Evolutionary conservation across 1,284 basidiomycete genomes (phyloP).

Genomic region (Cystobasidium sp.): DNA sequence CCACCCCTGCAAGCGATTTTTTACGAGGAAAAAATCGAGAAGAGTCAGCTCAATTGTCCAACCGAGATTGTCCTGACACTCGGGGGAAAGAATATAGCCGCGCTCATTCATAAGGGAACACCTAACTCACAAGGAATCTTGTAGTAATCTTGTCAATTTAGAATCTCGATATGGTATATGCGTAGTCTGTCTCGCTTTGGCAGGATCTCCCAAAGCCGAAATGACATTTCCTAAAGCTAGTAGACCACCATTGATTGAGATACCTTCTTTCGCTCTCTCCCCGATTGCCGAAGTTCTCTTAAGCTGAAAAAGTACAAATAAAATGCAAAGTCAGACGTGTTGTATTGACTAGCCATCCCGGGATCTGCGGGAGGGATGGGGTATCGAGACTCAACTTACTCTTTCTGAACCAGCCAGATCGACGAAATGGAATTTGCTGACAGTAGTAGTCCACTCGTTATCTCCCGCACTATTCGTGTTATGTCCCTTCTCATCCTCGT

Average conservation of each 20-base stretch:
- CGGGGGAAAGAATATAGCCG: neutral
- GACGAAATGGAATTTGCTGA: slow-evolving; percentile 98
- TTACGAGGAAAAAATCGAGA: neutral
- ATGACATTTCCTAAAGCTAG: slow-evolving; percentile 97
- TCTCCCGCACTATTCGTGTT: slow-evolving; percentile 57
- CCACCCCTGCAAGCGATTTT: slow-evolving; percentile 65
- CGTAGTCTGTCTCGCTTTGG: slow-evolving; percentile 60
- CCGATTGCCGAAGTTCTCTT: slow-evolving; percentile 91
- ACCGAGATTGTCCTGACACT: neutral
- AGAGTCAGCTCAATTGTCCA: neutral
- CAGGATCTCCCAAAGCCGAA: slow-evolving; percentile 93
- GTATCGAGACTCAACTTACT: slow-evolving; percentile 59
- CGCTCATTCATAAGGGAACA: too few relatives aligned
- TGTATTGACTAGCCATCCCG: neutral
- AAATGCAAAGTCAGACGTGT: slow-evolving; percentile 2
- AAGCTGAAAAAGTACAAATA: slow-evolving; percentile 61
- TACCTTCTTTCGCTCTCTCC: slow-evolving; percentile 95
- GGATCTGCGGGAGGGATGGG: neutral
- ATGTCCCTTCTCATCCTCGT: slow-evolving; percentile 4
- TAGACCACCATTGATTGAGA: slow-evolving; percentile 95
- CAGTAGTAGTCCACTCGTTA: slow-evolving; percentile 81
- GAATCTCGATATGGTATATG: slow-evolving; percentile 97
- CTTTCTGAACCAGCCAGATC: slow-evolving; percentile 96
- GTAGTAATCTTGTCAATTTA: slow-evolving; percentile 87
- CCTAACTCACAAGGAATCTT: slow-evolving; percentile 76